phyloP scores from a whole-genome alignment of 2,329 filamentous ascomycete species.

The Colletotrichum sp. region DNA sequence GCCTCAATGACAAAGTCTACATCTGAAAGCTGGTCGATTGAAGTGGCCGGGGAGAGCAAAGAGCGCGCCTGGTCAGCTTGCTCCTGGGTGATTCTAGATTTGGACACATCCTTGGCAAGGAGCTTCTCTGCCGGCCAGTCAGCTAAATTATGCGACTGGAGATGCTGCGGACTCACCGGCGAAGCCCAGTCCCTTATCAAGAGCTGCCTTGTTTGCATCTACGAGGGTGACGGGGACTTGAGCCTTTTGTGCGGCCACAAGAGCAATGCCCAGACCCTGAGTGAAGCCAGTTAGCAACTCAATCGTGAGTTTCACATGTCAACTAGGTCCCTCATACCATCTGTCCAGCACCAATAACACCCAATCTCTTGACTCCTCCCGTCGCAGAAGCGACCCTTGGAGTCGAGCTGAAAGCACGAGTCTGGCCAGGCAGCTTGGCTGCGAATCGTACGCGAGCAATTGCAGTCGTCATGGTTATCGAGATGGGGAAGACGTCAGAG shows the following conservation, averaged over 20 bases:
- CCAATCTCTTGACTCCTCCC: conserved; percentile 79
- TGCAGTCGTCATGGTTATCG: conserved; percentile 14
- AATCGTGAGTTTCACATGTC: conserved; percentile 37
- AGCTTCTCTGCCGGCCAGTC: conserved; percentile 74
- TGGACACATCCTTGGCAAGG: conserved; percentile 89
- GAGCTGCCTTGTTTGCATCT: conserved; percentile 81
- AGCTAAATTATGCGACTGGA: background rate
- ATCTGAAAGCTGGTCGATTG: conserved; percentile 77
- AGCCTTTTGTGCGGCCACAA: conserved; percentile 88
- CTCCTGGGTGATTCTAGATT: conserved; percentile 82
- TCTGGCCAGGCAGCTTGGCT: conserved; percentile 36
- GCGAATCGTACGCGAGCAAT: conserved; percentile 13
- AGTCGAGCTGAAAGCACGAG: conserved; percentile 73
- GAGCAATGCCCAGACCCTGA: conserved; percentile 92
- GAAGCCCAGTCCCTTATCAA: conserved; percentile 90
- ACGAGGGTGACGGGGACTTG: conserved; percentile 84
- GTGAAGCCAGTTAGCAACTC: conserved; percentile 23
- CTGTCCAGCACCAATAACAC: conserved; percentile 93
- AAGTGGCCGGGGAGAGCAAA: conserved; percentile 72
- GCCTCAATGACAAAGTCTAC: conserved; percentile 98
- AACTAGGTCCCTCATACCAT: conserved; percentile 68
- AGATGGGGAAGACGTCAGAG: conserved; percentile 3
- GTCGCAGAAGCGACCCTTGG: conserved; percentile 60
- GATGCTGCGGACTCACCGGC: conserved; percentile 62
- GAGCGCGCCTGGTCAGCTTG: conserved; percentile 76